phyloP scores from a whole-genome alignment of 805 yeast genomes.

The Saturnispora serradocipensis region DNA sequence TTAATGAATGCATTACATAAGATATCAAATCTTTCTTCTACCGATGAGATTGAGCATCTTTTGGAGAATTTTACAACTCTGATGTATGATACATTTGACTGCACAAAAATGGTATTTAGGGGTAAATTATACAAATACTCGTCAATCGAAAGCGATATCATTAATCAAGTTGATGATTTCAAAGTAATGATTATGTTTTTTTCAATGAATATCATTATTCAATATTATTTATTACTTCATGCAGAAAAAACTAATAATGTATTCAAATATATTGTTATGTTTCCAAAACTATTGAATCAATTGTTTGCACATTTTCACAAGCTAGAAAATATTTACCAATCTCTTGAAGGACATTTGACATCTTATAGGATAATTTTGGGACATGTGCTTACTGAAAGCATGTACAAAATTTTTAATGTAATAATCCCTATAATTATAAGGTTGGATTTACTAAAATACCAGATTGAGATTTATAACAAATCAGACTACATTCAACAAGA shows the following conservation, averaged over 20 bases:
- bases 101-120: not conserved
- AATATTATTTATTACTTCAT: slow-evolving; percentile 15
- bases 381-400: slow-evolving; percentile 3
- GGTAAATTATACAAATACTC: slow-evolving; percentile 1
- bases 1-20: slow-evolving; percentile 13
- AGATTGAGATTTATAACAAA: slow-evolving; percentile 2
- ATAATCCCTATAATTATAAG: slow-evolving; percentile 7
- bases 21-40: slow-evolving; percentile 12
- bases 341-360: not conserved
- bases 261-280: not conserved
- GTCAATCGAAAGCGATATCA: not conserved
- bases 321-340: not conserved
- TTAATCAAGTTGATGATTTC: slow-evolving; percentile 6
- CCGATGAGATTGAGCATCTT: slow-evolving; percentile 15
- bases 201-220: slow-evolving; percentile 7
- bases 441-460: slow-evolving; percentile 5
- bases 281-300: slow-evolving; percentile 2
- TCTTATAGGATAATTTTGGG: not conserved
- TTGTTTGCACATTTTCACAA: not conserved
- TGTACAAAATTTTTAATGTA: slow-evolving; percentile 1
- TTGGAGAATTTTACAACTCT: slow-evolving; percentile 10
- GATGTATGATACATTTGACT: slow-evolving; percentile 2
- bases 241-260: slow-evolving; percentile 10
- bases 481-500: not conserved
- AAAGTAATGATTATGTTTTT: slow-evolving; percentile 6